These are phyloP conservation scores for Cantharellus anzutake DNA, from an alignment of 768 basidiomycete species.

Conservation along the genomic window DNA sequence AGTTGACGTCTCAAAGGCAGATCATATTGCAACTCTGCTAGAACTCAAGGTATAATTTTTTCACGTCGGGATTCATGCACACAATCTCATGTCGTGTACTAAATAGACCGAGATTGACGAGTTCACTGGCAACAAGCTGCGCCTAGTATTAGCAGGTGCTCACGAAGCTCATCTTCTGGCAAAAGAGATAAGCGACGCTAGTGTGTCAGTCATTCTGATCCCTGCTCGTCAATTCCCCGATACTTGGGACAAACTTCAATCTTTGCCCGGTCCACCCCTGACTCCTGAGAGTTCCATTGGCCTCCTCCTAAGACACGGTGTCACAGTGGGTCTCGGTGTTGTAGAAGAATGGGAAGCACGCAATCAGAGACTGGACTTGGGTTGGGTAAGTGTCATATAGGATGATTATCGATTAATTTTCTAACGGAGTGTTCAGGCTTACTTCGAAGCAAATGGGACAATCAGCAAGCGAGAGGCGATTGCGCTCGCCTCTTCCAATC, in stretches of 20 bases:
- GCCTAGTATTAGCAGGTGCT: constrained; percentile 35
- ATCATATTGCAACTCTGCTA: constrained; percentile 47
- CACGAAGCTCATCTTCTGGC: constrained; percentile 58
- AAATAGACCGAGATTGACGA: constrained; percentile 29
- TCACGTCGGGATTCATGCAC: background rate
- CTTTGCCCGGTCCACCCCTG: constrained; percentile 53
- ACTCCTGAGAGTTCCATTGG: constrained; percentile 39
- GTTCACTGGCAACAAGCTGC: constrained; percentile 22
- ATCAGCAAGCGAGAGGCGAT: constrained; percentile 30
- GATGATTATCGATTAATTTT: background rate
- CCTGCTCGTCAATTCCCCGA: constrained; percentile 54
- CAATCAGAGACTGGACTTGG: constrained; percentile 60
- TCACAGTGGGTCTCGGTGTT: constrained; percentile 53
- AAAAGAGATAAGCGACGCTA: constrained; percentile 40
- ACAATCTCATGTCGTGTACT: background rate
- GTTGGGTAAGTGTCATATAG: constrained; percentile 42
- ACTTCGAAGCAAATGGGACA: constrained; percentile 21
- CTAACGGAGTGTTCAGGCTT: constrained; percentile 19
- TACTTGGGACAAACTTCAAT: constrained; percentile 45
- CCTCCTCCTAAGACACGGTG: constrained; percentile 42
- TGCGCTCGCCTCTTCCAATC: constrained; percentile 32
- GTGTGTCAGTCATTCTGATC: constrained; percentile 51
- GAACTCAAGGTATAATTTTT: constrained; percentile 27
- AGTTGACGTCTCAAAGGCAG: constrained; percentile 41
- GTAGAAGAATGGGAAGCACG: constrained; percentile 51